Evolutionary conservation across 1,139 yeast species (phyloP).

Genomic region (Kurtzmaniella quercitrusa): DNA sequence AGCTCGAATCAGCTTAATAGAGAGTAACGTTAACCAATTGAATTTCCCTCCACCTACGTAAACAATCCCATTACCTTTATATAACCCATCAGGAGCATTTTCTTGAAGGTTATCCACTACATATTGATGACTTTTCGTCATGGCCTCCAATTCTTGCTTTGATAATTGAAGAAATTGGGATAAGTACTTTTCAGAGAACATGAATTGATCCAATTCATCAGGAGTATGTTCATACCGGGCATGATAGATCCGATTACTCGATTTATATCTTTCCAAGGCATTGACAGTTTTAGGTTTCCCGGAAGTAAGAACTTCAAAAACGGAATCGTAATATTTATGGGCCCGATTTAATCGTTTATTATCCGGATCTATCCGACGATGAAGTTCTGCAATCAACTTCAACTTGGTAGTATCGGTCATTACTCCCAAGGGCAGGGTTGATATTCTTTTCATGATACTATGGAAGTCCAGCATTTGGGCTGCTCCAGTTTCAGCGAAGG

Average conservation of each 20-base stretch:
- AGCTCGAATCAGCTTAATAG: slow-evolving; percentile 61
- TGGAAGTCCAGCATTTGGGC: slow-evolving; percentile 10
- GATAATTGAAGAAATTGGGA: slow-evolving; percentile 51
- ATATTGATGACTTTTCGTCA: slow-evolving; percentile 49
- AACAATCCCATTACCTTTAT: slow-evolving; percentile 72
- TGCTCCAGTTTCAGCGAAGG: slow-evolving; percentile 17
- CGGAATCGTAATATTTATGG: slow-evolving; percentile 27
- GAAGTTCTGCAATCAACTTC: slow-evolving; percentile 11
- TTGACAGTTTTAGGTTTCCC: slow-evolving; percentile 33
- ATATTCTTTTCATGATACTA: slow-evolving; percentile 4
- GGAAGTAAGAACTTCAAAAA: slow-evolving; percentile 32
- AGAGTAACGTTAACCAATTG: slow-evolving; percentile 66
- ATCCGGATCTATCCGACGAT: slow-evolving; percentile 11
- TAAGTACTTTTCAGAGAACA: slow-evolving; percentile 45
- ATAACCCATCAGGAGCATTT: slow-evolving; percentile 41
- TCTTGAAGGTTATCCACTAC: slow-evolving; percentile 40
- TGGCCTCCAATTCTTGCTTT: slow-evolving; percentile 37
- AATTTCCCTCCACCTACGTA: slow-evolving; percentile 80
- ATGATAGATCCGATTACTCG: slow-evolving; percentile 41
- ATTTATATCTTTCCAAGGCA: slow-evolving; percentile 29
- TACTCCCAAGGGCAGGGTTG: background rate
- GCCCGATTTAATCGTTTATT: slow-evolving; percentile 16
- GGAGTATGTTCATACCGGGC: slow-evolving; percentile 43
- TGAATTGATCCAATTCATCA: slow-evolving; percentile 16
- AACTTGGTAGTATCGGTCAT: slow-evolving; percentile 11